Evolutionary conservation across 169 alveolate species (phyloP).

Genomic region (Toxoplasma gondii): DNA sequence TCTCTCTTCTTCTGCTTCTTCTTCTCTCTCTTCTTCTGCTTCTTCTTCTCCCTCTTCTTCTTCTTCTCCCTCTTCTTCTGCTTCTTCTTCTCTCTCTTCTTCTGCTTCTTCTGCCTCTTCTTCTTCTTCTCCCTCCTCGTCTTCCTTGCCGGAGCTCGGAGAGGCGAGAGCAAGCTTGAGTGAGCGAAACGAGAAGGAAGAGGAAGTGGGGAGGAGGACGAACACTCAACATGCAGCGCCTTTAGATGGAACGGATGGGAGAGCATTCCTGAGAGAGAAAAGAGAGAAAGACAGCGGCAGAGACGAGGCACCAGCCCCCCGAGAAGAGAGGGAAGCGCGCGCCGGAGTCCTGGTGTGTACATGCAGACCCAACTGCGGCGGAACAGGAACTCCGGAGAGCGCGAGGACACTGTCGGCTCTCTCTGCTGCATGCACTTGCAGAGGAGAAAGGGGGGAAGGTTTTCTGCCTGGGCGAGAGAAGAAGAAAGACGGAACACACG

Average conservation of each 20-base stretch:
- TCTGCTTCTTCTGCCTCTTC: background rate
- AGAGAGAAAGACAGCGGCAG: background rate
- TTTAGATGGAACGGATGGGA: no score
- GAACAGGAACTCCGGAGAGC: no score
- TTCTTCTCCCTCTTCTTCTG: background rate
- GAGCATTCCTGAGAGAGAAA: background rate
- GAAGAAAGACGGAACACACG: no score
- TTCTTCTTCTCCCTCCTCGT: background rate
- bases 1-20: background rate
- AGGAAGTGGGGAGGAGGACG: background rate
- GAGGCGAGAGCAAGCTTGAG: background rate
- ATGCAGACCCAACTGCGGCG: no score
- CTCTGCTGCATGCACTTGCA: no score
- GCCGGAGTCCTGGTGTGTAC: no score
- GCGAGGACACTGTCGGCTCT: no score
- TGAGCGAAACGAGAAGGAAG: background rate
- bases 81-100: background rate
- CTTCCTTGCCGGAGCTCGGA: background rate
- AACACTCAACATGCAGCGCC: no score
- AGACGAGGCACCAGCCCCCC: background rate
- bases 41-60: background rate
- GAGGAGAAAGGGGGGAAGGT: background rate
- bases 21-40: background rate
- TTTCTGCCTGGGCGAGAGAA: background rate
- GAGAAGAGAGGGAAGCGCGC: no score